Evolutionary conservation across 331 rosid genomes (phyloP).

Genomic region (Ulmus americana): DNA sequence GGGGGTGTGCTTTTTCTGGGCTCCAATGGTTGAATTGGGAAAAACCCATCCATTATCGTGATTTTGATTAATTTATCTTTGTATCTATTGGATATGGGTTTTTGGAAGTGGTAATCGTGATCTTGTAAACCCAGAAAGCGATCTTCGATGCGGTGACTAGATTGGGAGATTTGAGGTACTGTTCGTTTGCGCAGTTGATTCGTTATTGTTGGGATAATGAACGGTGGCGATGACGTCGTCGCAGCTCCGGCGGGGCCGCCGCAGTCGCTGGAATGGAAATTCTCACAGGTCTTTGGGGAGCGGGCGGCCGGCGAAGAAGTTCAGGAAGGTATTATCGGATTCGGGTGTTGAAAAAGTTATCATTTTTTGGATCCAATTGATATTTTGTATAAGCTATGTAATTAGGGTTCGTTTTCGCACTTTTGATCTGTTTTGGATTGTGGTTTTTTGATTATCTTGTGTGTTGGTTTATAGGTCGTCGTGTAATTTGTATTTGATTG

Average conservation of each 20-base stretch:
- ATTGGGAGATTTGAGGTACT: constrained; percentile 38
- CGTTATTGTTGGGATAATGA: constrained; percentile 43
- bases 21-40: constrained; percentile 34
- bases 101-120: constrained; percentile 40
- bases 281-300: constrained; percentile 98
- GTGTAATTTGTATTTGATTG: constrained; percentile 36
- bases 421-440: constrained; percentile 63
- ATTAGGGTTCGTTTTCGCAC: constrained; percentile 55
- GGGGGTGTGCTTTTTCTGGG: constrained; percentile 14
- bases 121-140: constrained; percentile 59
- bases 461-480: constrained; percentile 33
- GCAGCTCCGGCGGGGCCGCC: constrained; percentile 81
- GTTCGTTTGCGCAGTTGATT: constrained; percentile 39
- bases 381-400: constrained; percentile 25
- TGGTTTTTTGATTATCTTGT: constrained; percentile 21
- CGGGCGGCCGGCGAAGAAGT: constrained; percentile 98
- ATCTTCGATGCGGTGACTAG: constrained; percentile 71
- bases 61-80: constrained; percentile 21
- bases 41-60: constrained; percentile 37
- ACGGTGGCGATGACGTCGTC: constrained; percentile 82
- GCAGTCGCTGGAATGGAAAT: constrained; percentile 91
- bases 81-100: constrained; percentile 33
- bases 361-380: constrained; percentile 60
- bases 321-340: constrained; percentile 75
- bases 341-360: neutral